A percentile compares a stretch with the other conserved stretches of the same genome.
phyloP scores from a whole-genome alignment of 2,329 filamentous ascomycete genomes.

The Pseudovirgaria hyperparasitica region DNA sequence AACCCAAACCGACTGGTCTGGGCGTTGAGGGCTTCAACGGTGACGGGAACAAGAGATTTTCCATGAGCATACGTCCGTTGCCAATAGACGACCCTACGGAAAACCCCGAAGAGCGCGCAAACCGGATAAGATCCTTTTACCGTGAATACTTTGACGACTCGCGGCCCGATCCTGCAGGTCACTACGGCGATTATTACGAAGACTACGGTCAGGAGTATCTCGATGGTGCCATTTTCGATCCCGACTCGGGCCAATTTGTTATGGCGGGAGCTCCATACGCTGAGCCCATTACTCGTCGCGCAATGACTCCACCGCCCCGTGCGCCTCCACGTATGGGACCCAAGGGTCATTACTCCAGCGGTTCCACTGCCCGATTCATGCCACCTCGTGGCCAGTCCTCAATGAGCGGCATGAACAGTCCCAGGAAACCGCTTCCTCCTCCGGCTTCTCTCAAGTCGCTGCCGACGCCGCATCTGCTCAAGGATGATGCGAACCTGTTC shows the following conservation, averaged over 20 bases:
- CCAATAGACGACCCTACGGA: slow-evolving; percentile 78
- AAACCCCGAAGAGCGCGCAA: slow-evolving; percentile 86
- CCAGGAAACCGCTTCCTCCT: slow-evolving; percentile 54
- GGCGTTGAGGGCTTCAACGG: slow-evolving; percentile 17
- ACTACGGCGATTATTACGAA: slow-evolving; percentile 51
- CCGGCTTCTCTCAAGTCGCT: slow-evolving; percentile 62
- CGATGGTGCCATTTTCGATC: slow-evolving; percentile 43
- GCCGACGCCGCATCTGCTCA: slow-evolving; percentile 74
- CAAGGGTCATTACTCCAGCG: slow-evolving; percentile 32
- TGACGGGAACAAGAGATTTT: slow-evolving; percentile 38
- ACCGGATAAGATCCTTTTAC: slow-evolving; percentile 96
- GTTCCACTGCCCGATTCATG: slow-evolving; percentile 32
- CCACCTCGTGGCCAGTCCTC: slow-evolving; percentile 26
- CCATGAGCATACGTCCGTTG: slow-evolving; percentile 63
- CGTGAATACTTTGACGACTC: slow-evolving; percentile 97
- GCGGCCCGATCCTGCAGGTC: slow-evolving; percentile 33
- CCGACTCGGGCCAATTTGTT: slow-evolving; percentile 53
- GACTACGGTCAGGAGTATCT: slow-evolving; percentile 62
- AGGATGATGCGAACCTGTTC: slow-evolving; percentile 60
- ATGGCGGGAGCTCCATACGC: slow-evolving; percentile 52
- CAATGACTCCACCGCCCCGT: slow-evolving; percentile 86
- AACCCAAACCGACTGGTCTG: slow-evolving; percentile 14
- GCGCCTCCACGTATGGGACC: slow-evolving; percentile 39
- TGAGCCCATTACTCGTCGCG: slow-evolving; percentile 72
- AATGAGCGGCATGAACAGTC: slow-evolving; percentile 24